Base-by-base conservation (phyloP, 257 asterid species). In the Solanum etuberosum region DNA sequence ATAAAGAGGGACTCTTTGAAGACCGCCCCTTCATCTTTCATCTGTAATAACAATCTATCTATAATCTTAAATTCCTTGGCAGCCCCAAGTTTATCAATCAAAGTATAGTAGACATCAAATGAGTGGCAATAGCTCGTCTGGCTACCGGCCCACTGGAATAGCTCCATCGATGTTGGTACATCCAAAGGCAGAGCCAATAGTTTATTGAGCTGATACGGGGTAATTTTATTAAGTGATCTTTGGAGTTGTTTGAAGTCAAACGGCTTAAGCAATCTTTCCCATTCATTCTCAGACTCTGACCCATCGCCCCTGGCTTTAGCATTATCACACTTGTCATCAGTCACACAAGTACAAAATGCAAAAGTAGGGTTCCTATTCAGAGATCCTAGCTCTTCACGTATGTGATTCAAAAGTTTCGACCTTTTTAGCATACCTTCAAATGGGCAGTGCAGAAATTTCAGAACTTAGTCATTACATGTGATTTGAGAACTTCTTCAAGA, bases 191-290 rank as follows among this genome's bases (percentile, higher is more conserved):
- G 84, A 15, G 89, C 86, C 95, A 94, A 87, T 78, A 78, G 15
- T 25, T 78, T 78, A 78, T 94, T 92, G 61, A 97, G 94, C 94
- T 97, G 98, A 89, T 87, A 90, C 4, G 98, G 98, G 74, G 97
- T 92, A 61, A 95, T 78, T 86, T 87, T 91, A 86, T 89, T 90
- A 87, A 94, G 95, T 14, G 95, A 88, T 87, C 91, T 93, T 37
- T 89, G 91, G 40, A 97, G 98, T 92, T 95, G 94, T 89, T 91
- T 92, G 68, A 97, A 91, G 92, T 95, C 98, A 89, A 92, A 97
- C 72, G 99, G 98, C 89, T 94, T 93, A 57, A 97, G 96, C 90
- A 97, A 92, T 87, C 83, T 94, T 90, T 94, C 99, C 98, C 99
- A 96, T 80, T 94, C 99, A 78, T 89, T 94, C 87, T 93, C 98